phyloP scores from a whole-genome alignment of 768 basidiomycete species.

The Punctularia strigosozonata region DNA sequence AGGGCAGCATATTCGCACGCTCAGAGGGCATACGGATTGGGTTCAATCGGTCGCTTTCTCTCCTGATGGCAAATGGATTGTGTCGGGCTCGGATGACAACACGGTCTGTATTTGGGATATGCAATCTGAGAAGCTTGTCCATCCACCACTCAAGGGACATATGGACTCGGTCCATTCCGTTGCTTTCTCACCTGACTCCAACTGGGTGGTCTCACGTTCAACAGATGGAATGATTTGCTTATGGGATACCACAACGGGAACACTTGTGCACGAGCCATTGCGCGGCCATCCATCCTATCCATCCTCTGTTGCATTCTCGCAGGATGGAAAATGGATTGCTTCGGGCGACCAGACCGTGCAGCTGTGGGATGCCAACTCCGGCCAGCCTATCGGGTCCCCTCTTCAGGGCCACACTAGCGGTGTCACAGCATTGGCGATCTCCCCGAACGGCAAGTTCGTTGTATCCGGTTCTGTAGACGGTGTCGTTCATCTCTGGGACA shows the following conservation, averaged over 20 bases:
- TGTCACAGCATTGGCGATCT: not conserved
- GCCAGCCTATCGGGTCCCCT: not conserved
- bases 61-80: too few species aligned
- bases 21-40: too few species aligned
- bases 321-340: not conserved
- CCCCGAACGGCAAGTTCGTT: not conserved
- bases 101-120: too few species aligned
- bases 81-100: too few species aligned
- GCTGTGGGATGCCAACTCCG: not conserved
- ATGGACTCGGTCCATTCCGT: slow-evolving; percentile 5
- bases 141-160: slow-evolving; percentile 4
- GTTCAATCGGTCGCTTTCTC: too few species aligned
- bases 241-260: slow-evolving; percentile 9
- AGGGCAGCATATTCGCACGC: too few species aligned
- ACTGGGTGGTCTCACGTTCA: slow-evolving; percentile 6
- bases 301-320: not conserved
- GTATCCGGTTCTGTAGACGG: slow-evolving; percentile 4
- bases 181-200: slow-evolving; percentile 12
- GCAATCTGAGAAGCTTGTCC: too few species aligned
- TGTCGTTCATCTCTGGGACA: slow-evolving; percentile 8
- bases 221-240: slow-evolving; percentile 7
- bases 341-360: not conserved
- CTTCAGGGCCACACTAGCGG: not conserved
- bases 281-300: not conserved
- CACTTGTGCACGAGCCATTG: slow-evolving; percentile 10